Conservation (phyloP, 768 basidiomycete species). For the Collybia sordida region DNA sequence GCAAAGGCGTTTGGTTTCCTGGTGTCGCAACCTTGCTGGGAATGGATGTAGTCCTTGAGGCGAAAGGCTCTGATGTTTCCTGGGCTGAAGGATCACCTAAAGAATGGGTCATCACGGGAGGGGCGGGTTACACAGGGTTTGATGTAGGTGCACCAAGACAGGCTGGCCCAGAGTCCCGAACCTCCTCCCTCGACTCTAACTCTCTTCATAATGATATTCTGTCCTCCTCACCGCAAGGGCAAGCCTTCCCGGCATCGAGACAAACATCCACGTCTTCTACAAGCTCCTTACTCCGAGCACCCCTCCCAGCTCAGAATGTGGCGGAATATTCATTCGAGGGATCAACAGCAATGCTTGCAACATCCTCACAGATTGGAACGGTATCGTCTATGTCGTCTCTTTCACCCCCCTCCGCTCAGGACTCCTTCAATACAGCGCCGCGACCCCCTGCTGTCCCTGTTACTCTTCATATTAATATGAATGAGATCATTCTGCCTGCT, state of each 20-base stretch:
- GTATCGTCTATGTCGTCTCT: constrained; percentile 51
- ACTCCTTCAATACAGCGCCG: constrained; percentile 18
- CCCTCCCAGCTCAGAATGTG: constrained; percentile 62
- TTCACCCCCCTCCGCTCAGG: constrained; percentile 35
- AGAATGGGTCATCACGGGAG: constrained; percentile 65
- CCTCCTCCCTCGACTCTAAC: constrained; percentile 49
- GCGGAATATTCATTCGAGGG: constrained; percentile 79
- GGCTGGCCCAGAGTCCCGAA: constrained; percentile 34
- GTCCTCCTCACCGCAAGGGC: constrained; percentile 16
- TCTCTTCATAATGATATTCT: constrained; percentile 19
- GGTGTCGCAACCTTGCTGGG: constrained; percentile 82
- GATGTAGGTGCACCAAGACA: constrained; percentile 45
- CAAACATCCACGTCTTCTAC: constrained; percentile 43
- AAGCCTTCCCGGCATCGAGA: constrained; percentile 24
- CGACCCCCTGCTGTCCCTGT: constrained; percentile 60
- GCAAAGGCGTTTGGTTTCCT: constrained; percentile 78
- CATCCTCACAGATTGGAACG: constrained; percentile 33
- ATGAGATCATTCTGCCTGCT: constrained; percentile 64
- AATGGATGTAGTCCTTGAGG: constrained; percentile 70
- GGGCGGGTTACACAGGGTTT: constrained; percentile 70
- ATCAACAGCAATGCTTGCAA: constrained; percentile 33
- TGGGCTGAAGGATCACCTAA: constrained; percentile 56
- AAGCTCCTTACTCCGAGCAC: constrained; percentile 71
- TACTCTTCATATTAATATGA: constrained; percentile 79
- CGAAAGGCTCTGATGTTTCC: constrained; percentile 64